Base-by-base conservation (phyloP, 1,284 basidiomycete genomes). In the Neolentinus lepideus region DNA sequence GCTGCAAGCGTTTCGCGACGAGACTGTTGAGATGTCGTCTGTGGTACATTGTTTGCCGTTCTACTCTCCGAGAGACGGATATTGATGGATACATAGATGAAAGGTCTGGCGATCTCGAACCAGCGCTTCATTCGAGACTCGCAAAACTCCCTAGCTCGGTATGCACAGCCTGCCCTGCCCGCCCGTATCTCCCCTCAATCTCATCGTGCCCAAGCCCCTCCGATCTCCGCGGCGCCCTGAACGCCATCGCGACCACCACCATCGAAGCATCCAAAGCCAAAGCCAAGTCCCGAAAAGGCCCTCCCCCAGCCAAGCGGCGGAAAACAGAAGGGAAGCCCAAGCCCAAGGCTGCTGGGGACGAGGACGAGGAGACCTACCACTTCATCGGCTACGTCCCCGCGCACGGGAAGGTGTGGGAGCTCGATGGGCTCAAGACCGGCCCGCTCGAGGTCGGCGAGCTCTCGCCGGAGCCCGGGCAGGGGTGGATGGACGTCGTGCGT, bases 331-430 rank as follows among this genome's bases (percentile, higher is more conserved):
- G 59, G 27, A 64, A 66, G 52, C 59, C 63, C 58, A 52, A 63
- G 58, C 55, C 53, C 63, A 59, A 16, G 56, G 57, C 57, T 62
- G 12, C 64, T 26, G 61, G 60, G 26, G 60, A 63, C 3, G 66
- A 70, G 24, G 64, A 68, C 29, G 71, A 79, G 56, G 80, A 82
- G 52, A 70, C 71, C 0, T 85, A 77, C 66, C 82, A 85, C 63
- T 85, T 82, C 69, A 82, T 84, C 57, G 81, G 79, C 11, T 85
- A 84, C 60, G 79, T 84, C 25, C 81, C 82, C 3, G 76, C 76
- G 0, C 69, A 75, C 58, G 81, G 80, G 2, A 81, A 82, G 60
- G 81, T 84, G 10, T 85, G 81, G 81, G 82, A 85, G 64, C 75
- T 85, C 52, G 69, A 74, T 57, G 71, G 72, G 6, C 61, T 72